Conservation (phyloP, 805 yeast species). For the Jamesozyma spencerorum region DNA sequence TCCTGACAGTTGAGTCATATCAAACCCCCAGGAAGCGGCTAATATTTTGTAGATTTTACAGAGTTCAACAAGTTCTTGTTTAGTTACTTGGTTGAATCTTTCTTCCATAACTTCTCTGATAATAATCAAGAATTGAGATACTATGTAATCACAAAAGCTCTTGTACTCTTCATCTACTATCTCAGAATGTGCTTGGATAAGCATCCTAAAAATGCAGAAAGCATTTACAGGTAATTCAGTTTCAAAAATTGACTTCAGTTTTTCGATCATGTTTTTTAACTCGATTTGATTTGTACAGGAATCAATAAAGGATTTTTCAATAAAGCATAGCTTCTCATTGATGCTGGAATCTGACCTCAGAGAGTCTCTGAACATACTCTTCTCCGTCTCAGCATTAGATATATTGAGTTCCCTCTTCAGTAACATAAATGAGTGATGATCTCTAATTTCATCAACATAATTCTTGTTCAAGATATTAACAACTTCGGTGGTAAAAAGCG, state of each 20-base stretch:
- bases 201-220: constrained; percentile 7
- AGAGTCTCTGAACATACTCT: constrained; percentile 19
- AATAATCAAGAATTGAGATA: constrained; percentile 9
- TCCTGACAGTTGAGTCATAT: background rate
- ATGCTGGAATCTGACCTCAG: background rate
- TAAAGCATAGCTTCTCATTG: background rate
- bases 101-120: constrained; percentile 11
- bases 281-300: constrained; percentile 1
- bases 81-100: constrained; percentile 14
- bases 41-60: constrained; percentile 10
- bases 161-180: background rate
- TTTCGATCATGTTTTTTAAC: constrained; percentile 8
- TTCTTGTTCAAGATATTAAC: constrained; percentile 15
- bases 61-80: constrained; percentile 14
- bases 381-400: constrained; percentile 22
- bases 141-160: constrained; percentile 5
- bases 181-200: constrained; percentile 13
- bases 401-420: constrained; percentile 22
- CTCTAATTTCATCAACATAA: constrained; percentile 17
- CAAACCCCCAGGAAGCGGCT: constrained; percentile 3
- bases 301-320: constrained; percentile 2
- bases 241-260: constrained; percentile 9
- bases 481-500: constrained; percentile 4
- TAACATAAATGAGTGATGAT: constrained; percentile 15
- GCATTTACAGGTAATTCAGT: constrained; percentile 2